Evolutionary conservation across 129 eudicot genomes (phyloP).

Genomic region (Lonicera japonica): DNA sequence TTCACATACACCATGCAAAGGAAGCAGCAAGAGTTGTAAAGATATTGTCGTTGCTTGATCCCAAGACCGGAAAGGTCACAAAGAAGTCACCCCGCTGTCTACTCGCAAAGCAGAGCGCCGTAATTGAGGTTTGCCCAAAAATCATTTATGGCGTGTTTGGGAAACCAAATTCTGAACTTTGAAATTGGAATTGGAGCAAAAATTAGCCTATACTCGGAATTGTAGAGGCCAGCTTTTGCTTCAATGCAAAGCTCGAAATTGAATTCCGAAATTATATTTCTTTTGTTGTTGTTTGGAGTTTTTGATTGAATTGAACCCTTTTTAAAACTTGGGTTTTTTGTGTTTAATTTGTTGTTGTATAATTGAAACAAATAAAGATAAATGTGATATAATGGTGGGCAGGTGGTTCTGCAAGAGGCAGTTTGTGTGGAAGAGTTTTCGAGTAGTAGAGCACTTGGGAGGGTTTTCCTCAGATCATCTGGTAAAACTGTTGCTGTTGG

Average conservation of each 20-base stretch:
- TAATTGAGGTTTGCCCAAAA: conserved; percentile 54
- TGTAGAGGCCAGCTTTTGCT: too few species aligned
- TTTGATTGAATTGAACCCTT: too few species aligned
- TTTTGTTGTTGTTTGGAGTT: too few species aligned
- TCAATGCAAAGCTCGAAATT: too few species aligned
- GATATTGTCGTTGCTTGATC: conserved; percentile 79
- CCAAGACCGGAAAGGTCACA: conserved; percentile 79
- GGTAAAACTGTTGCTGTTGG: conserved; percentile 96
- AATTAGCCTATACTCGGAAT: too few species aligned
- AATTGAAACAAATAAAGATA: too few species aligned
- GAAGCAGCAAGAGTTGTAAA: conserved; percentile 69
- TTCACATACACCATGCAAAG: conserved; percentile 86
- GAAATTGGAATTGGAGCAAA: too few species aligned
- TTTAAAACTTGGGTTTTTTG: too few species aligned
- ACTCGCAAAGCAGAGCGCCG: conserved; percentile 82
- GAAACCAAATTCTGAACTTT: too few species aligned
- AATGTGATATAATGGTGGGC: neutral
- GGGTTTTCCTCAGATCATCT: conserved; percentile 70
- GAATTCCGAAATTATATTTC: too few species aligned
- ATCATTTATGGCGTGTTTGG: too few species aligned
- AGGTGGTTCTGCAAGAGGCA: conserved; percentile 64
- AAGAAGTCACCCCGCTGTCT: conserved; percentile 90
- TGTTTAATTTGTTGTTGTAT: too few species aligned
- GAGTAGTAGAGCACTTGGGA: conserved; percentile 68
- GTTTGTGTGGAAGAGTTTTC: conserved; percentile 84